phyloP scores from a whole-genome alignment of 1,284 basidiomycete species.

The Hemileia vastatrix region DNA sequence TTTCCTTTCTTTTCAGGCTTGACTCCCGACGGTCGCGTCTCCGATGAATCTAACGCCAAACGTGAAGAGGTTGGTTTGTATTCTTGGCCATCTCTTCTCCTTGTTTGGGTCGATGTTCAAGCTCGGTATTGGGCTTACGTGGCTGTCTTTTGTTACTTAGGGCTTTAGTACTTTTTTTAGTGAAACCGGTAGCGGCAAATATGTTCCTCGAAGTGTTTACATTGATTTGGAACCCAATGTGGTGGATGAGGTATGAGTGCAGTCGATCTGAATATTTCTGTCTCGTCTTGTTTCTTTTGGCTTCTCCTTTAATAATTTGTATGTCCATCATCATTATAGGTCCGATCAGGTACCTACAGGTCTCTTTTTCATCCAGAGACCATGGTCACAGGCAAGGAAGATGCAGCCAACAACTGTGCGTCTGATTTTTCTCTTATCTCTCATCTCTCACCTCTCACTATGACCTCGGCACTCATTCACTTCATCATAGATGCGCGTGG shows the following conservation, averaged over 20 bases:
- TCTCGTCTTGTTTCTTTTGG: neutral
- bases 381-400: constrained; percentile 97
- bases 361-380: constrained; percentile 98
- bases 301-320: no score
- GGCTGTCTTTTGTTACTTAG: constrained; percentile 53
- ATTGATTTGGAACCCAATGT: constrained; percentile 89
- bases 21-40: constrained; percentile 42
- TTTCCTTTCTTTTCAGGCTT: constrained; percentile 1
- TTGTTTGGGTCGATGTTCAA: neutral
- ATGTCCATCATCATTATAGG: constrained; percentile 39
- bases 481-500: constrained; percentile 29
- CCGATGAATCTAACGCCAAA: constrained; percentile 38
- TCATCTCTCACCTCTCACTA: constrained; percentile 32
- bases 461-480: neutral
- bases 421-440: constrained; percentile 30
- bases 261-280: neutral
- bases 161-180: constrained; percentile 83
- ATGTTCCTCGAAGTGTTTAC: constrained; percentile 95
- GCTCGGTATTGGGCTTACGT: neutral
- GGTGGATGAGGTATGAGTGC: constrained; percentile 59
- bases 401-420: constrained; percentile 89
- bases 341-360: constrained; percentile 87
- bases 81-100: neutral
- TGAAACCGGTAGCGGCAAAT: constrained; percentile 59
- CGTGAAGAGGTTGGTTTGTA: constrained; percentile 34